phyloP scores from a whole-genome alignment of 2,329 filamentous ascomycete species.

The Hymenoscyphus fructigenus region DNA sequence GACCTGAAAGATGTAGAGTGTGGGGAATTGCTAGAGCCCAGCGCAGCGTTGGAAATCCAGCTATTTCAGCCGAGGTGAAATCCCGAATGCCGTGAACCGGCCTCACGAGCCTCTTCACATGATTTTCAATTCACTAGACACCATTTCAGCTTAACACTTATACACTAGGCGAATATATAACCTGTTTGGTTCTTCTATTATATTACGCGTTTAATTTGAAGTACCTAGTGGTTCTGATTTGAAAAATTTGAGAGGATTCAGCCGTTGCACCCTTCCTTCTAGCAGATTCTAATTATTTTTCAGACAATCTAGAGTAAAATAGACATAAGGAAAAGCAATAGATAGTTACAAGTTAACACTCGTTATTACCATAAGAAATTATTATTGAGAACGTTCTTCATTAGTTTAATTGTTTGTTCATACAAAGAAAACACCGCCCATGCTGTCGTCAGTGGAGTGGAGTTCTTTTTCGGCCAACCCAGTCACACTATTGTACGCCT shows the following conservation, averaged over 20 bases:
- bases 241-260: not conserved
- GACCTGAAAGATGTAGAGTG: not conserved
- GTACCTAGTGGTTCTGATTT: no score
- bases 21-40: slow-evolving; percentile 10
- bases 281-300: no score
- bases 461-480: slow-evolving; percentile 14
- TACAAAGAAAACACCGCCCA: slow-evolving; percentile 20
- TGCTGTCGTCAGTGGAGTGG: slow-evolving; percentile 26
- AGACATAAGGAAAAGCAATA: no score
- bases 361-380: not conserved
- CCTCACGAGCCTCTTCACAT: slow-evolving; percentile 12
- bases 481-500: slow-evolving; percentile 20
- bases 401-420: slow-evolving; percentile 12
- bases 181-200: no score
- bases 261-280: no score
- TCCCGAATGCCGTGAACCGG: slow-evolving; percentile 3
- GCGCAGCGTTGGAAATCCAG: slow-evolving; percentile 11
- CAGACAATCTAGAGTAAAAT: no score
- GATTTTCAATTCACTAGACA: not conserved
- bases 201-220: no score
- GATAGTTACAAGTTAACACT: no score
- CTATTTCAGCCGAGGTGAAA: slow-evolving; percentile 12
- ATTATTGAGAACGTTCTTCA: slow-evolving; percentile 10
- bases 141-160: no score
- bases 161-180: no score